Evolutionary conservation across 345 rosid species (phyloP).

Genomic region (Populus tremula): DNA sequence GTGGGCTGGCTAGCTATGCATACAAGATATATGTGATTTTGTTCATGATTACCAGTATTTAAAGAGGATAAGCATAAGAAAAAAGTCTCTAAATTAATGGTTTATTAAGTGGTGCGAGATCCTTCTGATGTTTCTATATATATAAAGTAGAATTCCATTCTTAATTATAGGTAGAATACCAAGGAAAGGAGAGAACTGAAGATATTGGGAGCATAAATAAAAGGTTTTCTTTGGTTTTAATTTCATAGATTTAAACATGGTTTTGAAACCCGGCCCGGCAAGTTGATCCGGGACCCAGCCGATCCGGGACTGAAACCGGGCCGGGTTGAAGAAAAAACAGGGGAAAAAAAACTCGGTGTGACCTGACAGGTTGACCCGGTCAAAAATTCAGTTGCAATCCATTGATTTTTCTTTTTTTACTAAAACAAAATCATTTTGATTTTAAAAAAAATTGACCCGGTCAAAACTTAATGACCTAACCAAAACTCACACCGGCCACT

Average conservation of each 20-base stretch:
- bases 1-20: constrained; percentile 30
- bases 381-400: too few relatives aligned
- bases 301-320: too few relatives aligned
- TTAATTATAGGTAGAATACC: constrained; percentile 12
- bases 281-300: too few relatives aligned
- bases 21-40: constrained; percentile 7
- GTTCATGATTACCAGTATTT: constrained; percentile 12
- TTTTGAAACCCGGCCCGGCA: too few relatives aligned
- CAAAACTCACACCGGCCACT: too few relatives aligned
- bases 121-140: constrained; percentile 14
- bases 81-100: constrained; percentile 8
- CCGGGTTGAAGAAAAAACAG: too few relatives aligned
- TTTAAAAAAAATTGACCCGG: too few relatives aligned
- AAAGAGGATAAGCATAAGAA: constrained; percentile 8
- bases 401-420: too few relatives aligned
- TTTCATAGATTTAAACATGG: background rate
- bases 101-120: constrained; percentile 14
- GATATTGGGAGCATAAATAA: background rate
- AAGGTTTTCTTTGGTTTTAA: background rate
- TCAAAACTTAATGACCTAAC: too few relatives aligned
- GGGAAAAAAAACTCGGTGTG: too few relatives aligned
- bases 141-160: constrained; percentile 10
- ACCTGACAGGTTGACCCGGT: too few relatives aligned
- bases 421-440: too few relatives aligned
- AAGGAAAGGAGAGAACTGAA: background rate